Base-by-base conservation (phyloP, 306 rosid species). In the Dryas alaskensis region DNA sequence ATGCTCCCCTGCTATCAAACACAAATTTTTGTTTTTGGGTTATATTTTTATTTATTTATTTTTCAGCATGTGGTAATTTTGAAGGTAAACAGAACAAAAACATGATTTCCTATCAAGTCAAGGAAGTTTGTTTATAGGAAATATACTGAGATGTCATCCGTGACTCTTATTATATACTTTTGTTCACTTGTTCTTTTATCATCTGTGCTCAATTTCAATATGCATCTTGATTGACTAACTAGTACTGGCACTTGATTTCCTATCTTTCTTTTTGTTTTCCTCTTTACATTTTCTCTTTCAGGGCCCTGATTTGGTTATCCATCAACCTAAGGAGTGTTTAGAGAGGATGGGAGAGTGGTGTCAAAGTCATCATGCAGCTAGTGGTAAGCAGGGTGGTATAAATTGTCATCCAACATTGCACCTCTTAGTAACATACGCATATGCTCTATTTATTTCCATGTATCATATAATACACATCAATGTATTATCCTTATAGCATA, bases 341-440 rank as follows among this genome's bases (percentile, higher is more conserved):
- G 97, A 91, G 72, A 52, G 46, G 61, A 94, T 94, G 98, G 97
- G 97, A 77, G 98, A 91, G 76, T 94, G 98, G 98, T 94, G 98
- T 83, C 92, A 84, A 78, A 88, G 67, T 75, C 98, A 94, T 87
- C 98, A 94, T 76, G 86, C 72, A 66, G 96, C 86, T 57, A 94
- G 98, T 83, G 98, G 98, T 94, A 86, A 88, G 97, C 73, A 55
- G 45, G 45, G 69, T 66, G 61, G 71, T 78, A 69, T 60, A 69
- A 67, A 62, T 66, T 69, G 60, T 53, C 31, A 40, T 73, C 63
- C 66, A 16, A 60, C 64, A 47, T 53, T 72, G 25, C 46, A 57
- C 51, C 48, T 22, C 65, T 39, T 19, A 55, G 59, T 53, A 57
- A 45, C 31, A 52, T 76, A n/a, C 47, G 25, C 49, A 46, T 31